A percentile compares a stretch with the other conserved stretches of the same genome.
phyloP scores from a whole-genome alignment of 108 stramenopile species.

The Nitzschia sp. region DNA sequence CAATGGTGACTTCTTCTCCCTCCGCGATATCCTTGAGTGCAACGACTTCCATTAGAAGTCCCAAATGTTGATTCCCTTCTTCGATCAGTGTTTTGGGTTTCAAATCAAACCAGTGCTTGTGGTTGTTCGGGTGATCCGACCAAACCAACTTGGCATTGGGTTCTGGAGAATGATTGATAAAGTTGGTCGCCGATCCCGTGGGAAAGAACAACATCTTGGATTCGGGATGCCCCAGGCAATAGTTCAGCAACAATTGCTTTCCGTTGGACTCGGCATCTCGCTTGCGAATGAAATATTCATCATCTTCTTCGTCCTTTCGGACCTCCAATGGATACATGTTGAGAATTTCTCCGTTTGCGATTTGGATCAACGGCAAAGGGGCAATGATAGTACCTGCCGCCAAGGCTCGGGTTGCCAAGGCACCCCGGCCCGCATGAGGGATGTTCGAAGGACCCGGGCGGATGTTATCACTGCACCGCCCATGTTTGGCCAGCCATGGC shows the following conservation, averaged over 20 bases:
- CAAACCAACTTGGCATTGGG: conserved; percentile 80
- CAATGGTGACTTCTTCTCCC: conserved; percentile 71
- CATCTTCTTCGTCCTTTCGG: conserved; percentile 30
- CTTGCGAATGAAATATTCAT: conserved; percentile 20
- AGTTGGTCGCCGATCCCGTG: conserved; percentile 54
- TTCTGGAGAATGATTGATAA: conserved; percentile 72
- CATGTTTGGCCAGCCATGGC: conserved; percentile 68
- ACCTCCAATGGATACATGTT: conserved; percentile 48
- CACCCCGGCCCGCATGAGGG: conserved; percentile 80
- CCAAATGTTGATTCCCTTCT: conserved; percentile 44
- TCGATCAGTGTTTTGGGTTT: conserved; percentile 41
- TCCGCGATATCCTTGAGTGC: conserved; percentile 66
- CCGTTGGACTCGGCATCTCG: conserved; percentile 26
- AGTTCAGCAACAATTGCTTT: conserved; percentile 68
- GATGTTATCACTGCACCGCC: conserved; percentile 83
- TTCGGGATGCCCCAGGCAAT: conserved; percentile 71
- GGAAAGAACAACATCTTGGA: conserved; percentile 65
- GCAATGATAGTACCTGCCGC: conserved; percentile 62
- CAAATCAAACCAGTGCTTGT: conserved; percentile 50
- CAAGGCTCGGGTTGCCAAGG: conserved; percentile 71
- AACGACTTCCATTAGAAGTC: conserved; percentile 77
- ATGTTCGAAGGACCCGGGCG: conserved; percentile 67
- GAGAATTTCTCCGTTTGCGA: conserved; percentile 51
- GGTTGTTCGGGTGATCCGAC: conserved; percentile 60
- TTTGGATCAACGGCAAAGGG: conserved; percentile 70